Evolutionary conservation across 768 basidiomycete genomes (phyloP).

Genomic region (Psilocybe sp.): DNA sequence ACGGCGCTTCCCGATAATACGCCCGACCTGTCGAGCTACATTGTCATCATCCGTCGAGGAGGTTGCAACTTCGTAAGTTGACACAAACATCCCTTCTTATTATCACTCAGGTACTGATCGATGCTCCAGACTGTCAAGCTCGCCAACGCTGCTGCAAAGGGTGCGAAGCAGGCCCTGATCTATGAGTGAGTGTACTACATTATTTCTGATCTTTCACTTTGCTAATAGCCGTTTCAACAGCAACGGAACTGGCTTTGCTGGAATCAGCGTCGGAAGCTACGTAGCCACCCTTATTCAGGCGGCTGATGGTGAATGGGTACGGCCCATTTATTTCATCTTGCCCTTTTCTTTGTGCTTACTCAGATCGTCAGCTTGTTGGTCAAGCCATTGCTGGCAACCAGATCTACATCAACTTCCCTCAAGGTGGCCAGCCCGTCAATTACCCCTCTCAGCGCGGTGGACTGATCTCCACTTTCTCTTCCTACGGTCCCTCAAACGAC

Average conservation of each 20-base stretch:
- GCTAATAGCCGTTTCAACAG: conserved; percentile 20
- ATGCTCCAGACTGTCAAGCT: conserved; percentile 41
- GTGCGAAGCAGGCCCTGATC: conserved; percentile 42
- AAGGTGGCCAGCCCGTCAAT: conserved; percentile 34
- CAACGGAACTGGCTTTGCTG: conserved; percentile 45
- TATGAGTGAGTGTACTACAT: conserved; percentile 43
- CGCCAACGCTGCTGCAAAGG: conserved; percentile 49
- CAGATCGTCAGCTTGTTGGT: conserved; percentile 38
- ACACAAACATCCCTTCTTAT: no score
- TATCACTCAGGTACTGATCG: not conserved
- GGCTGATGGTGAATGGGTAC: conserved; percentile 50
- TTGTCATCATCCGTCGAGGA: conserved; percentile 57
- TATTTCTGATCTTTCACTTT: not conserved
- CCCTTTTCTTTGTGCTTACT: not conserved
- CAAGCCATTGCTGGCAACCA: conserved; percentile 40
- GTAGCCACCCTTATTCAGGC: conserved; percentile 45
- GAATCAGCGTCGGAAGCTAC: conserved; percentile 40
- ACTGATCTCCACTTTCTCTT: conserved; percentile 48
- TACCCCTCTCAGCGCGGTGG: conserved; percentile 49
- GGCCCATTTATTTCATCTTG: conserved; percentile 13
- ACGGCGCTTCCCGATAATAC: conserved; percentile 46
- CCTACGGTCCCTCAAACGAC: conserved; percentile 59
- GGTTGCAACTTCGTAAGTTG: conserved; percentile 48
- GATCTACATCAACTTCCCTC: conserved; percentile 46
- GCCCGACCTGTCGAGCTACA: conserved; percentile 47